These are phyloP conservation scores for Candida takata DNA, from an alignment of 805 yeast species.

Conservation along the genomic window DNA sequence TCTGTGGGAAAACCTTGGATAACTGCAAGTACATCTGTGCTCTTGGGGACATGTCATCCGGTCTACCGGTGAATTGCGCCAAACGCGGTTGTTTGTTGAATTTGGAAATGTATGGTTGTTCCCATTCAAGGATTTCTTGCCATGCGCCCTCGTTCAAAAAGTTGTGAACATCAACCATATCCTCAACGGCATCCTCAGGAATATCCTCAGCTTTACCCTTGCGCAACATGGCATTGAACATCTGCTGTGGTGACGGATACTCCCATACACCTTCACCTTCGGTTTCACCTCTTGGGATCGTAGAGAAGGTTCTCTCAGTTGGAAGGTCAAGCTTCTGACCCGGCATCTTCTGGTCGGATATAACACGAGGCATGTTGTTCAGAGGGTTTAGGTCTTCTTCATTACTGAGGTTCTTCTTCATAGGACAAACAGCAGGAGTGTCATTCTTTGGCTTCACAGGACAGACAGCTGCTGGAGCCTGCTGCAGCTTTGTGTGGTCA, in stretches of 20 bases:
- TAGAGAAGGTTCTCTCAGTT: conserved; percentile 73
- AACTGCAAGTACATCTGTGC: conserved; percentile 64
- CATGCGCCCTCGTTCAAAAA: conserved; percentile 96
- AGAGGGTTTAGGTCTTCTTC: conserved; percentile 53
- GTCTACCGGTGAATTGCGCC: conserved; percentile 84
- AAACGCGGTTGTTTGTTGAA: conserved; percentile 65
- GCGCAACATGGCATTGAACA: conserved; percentile 95
- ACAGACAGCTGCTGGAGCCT: conserved; percentile 25
- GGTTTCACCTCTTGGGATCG: conserved; percentile 77
- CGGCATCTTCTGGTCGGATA: conserved; percentile 62
- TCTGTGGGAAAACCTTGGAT: conserved; percentile 64
- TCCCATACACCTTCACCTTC: conserved; percentile 83
- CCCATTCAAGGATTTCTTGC: conserved; percentile 93
- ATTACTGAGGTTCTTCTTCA: conserved; percentile 20
- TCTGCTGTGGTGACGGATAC: conserved; percentile 98
- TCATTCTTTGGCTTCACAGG: conserved; percentile 31
- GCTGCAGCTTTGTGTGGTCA: conserved; percentile 23
- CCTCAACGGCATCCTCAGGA: conserved; percentile 92
- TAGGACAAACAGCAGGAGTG: conserved; percentile 34
- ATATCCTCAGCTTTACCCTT: conserved; percentile 86
- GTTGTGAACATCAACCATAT: conserved; percentile 96
- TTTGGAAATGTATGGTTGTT: conserved; percentile 53
- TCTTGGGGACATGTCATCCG: conserved; percentile 79
- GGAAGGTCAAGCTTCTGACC: conserved; percentile 78
- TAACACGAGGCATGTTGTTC: conserved; percentile 78